Percentiles rank a stretch among this genome's conserved stretches.
These are phyloP conservation scores for Beauveria asiatica DNA, from an alignment of 2,329 filamentous ascomycete species.

Conservation along the genomic window DNA sequence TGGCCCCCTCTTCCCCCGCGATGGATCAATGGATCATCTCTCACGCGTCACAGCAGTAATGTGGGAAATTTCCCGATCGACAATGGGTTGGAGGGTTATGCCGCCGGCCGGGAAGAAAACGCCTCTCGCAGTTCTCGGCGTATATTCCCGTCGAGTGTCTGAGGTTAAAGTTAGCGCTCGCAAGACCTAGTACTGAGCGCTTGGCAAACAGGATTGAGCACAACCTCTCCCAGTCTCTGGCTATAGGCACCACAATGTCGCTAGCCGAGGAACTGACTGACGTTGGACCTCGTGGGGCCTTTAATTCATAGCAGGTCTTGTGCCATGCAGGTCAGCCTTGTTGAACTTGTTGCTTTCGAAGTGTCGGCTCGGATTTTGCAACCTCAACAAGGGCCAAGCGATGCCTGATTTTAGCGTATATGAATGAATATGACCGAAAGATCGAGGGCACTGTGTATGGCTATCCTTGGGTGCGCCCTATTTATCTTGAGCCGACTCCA, in stretches of 20 bases:
- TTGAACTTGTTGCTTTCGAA: not conserved
- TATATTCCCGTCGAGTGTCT: too few relatives aligned
- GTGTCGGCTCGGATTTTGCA: slow-evolving; percentile 4
- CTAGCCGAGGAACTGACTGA: not conserved
- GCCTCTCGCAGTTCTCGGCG: slow-evolving; percentile 6
- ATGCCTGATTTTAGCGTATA: too few relatives aligned
- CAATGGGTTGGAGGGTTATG: too few relatives aligned
- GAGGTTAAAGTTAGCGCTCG: not conserved
- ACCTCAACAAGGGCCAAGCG: slow-evolving; percentile 8
- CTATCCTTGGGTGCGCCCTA: too few relatives aligned
- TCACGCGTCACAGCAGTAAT: too few relatives aligned
- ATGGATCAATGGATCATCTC: too few relatives aligned
- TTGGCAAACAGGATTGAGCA: not conserved
- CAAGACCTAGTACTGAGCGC: not conserved
- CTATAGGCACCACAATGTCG: not conserved
- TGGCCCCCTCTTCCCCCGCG: too few relatives aligned
- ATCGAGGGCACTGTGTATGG: slow-evolving; percentile 1
- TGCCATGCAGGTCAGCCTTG: slow-evolving; percentile 13
- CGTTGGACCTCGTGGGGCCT: not conserved
- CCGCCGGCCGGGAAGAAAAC: too few relatives aligned
- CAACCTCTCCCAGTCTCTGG: not conserved
- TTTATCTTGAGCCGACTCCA: slow-evolving; percentile 2
- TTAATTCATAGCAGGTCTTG: slow-evolving; percentile 14
- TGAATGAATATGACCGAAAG: not conserved
- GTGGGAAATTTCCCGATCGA: too few relatives aligned